phyloP scores from a whole-genome alignment of 805 yeast genomes.

The Candida palmyrensis region DNA sequence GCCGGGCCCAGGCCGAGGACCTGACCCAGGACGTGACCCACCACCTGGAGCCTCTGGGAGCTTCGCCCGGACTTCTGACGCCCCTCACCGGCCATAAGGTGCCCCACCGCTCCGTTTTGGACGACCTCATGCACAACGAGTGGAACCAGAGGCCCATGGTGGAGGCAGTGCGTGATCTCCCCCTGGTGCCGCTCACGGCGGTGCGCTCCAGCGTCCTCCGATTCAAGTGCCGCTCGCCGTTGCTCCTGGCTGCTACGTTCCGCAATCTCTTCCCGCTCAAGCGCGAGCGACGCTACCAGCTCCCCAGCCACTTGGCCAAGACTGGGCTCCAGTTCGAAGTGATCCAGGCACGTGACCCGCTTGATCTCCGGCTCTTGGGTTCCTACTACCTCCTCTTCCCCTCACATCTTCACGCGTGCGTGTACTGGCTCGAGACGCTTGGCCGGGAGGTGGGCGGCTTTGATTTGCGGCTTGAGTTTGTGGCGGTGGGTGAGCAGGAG shows the following conservation, averaged over 20 bases:
- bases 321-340: conserved; percentile 32
- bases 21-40: neutral
- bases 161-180: conserved; percentile 20
- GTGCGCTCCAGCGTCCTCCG: conserved; percentile 27
- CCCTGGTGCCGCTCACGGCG: conserved; percentile 5
- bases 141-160: conserved; percentile 26
- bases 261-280: conserved; percentile 29
- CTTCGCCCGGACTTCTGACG: neutral
- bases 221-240: conserved; percentile 34
- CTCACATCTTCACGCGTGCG: conserved; percentile 42
- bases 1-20: neutral
- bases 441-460: conserved; percentile 49
- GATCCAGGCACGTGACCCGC: conserved; percentile 46
- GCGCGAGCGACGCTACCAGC: conserved; percentile 23
- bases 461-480: conserved; percentile 42
- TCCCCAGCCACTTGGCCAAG: conserved; percentile 14
- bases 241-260: conserved; percentile 36
- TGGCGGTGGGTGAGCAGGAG: conserved; percentile 17
- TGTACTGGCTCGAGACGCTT: conserved; percentile 46
- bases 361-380: conserved; percentile 38
- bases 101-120: conserved; percentile 17
- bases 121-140: conserved; percentile 22
- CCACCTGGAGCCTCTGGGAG: conserved; percentile 1
- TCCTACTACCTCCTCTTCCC: conserved; percentile 52
- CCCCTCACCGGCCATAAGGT: conserved; percentile 3